phyloP scores from a whole-genome alignment of 306 rosid genomes.

The Delonix regia region DNA sequence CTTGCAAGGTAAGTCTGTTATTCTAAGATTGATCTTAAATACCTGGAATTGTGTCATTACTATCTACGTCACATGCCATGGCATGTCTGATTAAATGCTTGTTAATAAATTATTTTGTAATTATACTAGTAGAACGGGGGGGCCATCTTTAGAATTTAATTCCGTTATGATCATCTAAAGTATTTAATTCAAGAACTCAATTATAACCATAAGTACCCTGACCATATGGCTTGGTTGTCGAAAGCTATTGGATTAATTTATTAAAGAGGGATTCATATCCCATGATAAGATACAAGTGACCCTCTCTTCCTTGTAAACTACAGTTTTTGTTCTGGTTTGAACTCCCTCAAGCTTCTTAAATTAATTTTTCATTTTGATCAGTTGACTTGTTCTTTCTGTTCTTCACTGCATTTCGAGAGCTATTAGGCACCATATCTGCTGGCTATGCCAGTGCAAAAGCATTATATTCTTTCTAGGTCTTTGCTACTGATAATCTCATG shows the following conservation, averaged over 20 bases:
- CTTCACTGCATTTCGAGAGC: neutral
- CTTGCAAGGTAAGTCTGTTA: conserved; percentile 61
- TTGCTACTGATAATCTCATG: neutral
- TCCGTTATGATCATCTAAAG: neutral
- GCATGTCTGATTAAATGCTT: conserved; percentile 1
- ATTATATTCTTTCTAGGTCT: neutral
- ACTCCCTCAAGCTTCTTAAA: neutral
- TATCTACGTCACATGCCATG: conserved; percentile 13
- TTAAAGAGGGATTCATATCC: neutral
- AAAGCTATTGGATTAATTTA: neutral
- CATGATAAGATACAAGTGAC: neutral
- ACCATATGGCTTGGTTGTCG: neutral
- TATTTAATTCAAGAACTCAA: conserved; percentile 22
- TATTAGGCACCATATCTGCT: neutral
- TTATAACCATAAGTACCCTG: neutral
- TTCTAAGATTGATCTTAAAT: neutral
- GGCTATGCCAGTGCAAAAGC: neutral
- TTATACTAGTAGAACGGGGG: conserved; percentile 1
- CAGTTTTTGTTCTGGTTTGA: conserved; percentile 14
- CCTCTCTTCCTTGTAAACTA: conserved; percentile 20
- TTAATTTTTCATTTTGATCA: neutral
- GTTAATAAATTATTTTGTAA: neutral
- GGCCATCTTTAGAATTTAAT: conserved; percentile 14
- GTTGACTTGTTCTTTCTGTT: neutral
- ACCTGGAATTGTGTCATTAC: neutral